Base-by-base conservation (phyloP, 306 rosid genomes). In the Citrullus colocynthis region DNA sequence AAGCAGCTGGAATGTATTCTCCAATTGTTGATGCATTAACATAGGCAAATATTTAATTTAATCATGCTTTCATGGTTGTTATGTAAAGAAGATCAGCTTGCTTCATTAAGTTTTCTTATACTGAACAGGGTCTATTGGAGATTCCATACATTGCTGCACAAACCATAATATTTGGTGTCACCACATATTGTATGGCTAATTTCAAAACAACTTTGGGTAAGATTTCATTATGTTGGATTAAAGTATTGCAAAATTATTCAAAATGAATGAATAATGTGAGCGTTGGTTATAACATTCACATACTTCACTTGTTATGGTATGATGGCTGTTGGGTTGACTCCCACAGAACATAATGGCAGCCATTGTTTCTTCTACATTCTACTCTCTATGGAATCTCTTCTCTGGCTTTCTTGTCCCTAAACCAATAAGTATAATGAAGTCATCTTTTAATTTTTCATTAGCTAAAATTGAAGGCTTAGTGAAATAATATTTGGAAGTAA, bases 231-330 rank as follows among this genome's bases (percentile, higher is more conserved):
- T 44, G 49, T 44, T 44, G 49, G 10, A 44, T 12, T 9, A 44
- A 44, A 44, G 49, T 44, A 1, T 9, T 44, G 3, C 49, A 44
- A 44, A 44, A 9, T 9, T 44, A 44, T 44, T 9, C 9, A 24
- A 24, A 24, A 24, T 24, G 28, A 24, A 32, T 32, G 36, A 32
- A 32, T 32, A 3, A 32, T 32, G 36, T 44, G 8, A 8, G 8
- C 8, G 49, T 44, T 44, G 49, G 13, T 44, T 44, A 42, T 44
- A 9, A 90, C 99, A 3, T 90, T 95, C 88, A 92, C 96, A 34
- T 95, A 92, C 88, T 92, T 95, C 86, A 95, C 99, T 64, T 92
- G 84, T 65, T 95, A 92, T 80, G 99, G 99, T 81, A 89, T 92
- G 97, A 90, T 91, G 90, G 97, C 97, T 34, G 91, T 92, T 78